Percentiles rank a stretch among this genome's conserved stretches.
Evolutionary conservation across 805 yeast genomes (phyloP).

Genomic region (Teunomyces cretensis): DNA sequence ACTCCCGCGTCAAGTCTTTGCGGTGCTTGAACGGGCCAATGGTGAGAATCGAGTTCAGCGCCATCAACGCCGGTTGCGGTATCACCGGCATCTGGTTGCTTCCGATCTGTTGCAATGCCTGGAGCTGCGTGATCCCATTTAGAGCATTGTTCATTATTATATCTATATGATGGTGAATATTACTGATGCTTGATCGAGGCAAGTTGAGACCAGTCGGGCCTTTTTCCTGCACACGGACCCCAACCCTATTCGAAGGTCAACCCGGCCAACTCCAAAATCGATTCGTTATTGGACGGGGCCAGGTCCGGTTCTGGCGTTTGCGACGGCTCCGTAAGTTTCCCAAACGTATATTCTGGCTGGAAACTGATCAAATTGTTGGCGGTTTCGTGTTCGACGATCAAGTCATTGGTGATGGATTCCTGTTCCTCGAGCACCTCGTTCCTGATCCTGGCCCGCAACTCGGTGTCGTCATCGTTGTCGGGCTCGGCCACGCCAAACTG

Average conservation of each 20-base stretch:
- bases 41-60: conserved; percentile 39
- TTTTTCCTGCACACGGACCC: no score
- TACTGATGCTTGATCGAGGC: no score
- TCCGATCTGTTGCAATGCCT: neutral
- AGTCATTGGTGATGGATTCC: conserved; percentile 11
- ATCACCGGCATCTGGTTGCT: conserved; percentile 11
- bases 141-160: neutral
- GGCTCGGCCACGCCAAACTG: conserved; percentile 14
- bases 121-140: neutral
- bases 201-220: no score
- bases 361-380: conserved; percentile 10
- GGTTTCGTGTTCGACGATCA: conserved; percentile 6
- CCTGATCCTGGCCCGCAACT: conserved; percentile 10
- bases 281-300: neutral
- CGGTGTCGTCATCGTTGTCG: conserved; percentile 11
- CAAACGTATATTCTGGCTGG: conserved; percentile 8
- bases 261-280: conserved; percentile 4
- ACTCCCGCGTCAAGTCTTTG: conserved; percentile 62
- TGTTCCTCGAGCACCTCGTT: conserved; percentile 18
- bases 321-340: neutral
- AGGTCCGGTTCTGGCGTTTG: neutral
- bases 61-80: conserved; percentile 32
- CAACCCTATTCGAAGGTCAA: conserved; percentile 1
- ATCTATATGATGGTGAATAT: no score
- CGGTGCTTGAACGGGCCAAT: conserved; percentile 46